phyloP scores from a whole-genome alignment of 768 basidiomycete species.

The Rhodotorula babjevae region DNA sequence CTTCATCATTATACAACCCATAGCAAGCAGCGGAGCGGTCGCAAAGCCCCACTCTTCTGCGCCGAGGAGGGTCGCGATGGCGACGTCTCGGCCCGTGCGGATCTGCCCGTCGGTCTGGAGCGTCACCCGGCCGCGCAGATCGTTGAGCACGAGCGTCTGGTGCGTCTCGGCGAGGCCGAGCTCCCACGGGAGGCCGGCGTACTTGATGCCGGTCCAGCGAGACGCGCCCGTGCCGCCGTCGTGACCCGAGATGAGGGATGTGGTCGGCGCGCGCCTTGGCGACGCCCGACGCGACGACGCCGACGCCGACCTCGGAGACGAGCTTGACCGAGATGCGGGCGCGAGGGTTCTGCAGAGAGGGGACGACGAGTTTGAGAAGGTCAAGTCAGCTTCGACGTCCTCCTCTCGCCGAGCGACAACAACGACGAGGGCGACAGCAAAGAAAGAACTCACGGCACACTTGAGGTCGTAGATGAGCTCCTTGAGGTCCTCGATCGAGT shows the following conservation, averaged over 20 bases:
- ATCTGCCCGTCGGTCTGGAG: conserved; percentile 98
- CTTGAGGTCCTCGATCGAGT: conserved; percentile 97
- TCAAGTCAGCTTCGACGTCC: not conserved
- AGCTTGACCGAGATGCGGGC: conserved; percentile 95
- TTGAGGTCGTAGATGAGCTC: conserved; percentile 91
- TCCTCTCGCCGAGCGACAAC: not conserved
- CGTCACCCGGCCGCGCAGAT: conserved; percentile 62
- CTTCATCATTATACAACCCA: conserved; percentile 53
- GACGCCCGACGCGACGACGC: conserved; percentile 95
- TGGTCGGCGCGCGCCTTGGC: conserved; percentile 99
- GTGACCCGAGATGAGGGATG: conserved; percentile 90
- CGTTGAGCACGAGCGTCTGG: conserved; percentile 86
- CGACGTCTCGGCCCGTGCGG: conserved; percentile 92
- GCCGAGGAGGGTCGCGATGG: conserved; percentile 89
- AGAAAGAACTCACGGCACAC: conserved; percentile 50
- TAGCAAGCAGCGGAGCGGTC: conserved; percentile 79
- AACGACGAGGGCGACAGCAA: not conserved
- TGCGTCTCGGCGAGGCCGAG: conserved; percentile 96
- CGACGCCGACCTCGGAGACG: conserved; percentile 96
- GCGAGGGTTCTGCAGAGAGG: conserved; percentile 80
- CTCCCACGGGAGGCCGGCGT: conserved; percentile 98
- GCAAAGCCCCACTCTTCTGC: conserved; percentile 99
- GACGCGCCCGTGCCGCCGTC: conserved; percentile 98
- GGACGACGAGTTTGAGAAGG: not conserved
- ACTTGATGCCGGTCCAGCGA: conserved; percentile 98